phyloP scores from a whole-genome alignment of 2,329 filamentous ascomycete species.

The Elsinoe australis region DNA sequence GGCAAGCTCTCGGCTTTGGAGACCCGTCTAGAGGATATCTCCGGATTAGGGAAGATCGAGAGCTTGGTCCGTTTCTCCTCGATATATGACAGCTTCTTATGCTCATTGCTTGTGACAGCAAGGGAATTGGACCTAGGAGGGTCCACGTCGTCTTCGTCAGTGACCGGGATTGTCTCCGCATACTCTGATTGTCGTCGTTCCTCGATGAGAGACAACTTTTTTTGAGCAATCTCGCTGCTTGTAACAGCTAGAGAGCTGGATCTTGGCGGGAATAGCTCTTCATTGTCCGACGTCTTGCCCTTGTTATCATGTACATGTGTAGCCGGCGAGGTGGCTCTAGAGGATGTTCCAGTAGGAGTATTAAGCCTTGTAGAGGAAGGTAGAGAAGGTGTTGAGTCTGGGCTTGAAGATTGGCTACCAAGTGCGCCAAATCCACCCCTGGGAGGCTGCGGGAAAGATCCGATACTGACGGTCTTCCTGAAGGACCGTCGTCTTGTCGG shows the following conservation, averaged over 20 bases:
- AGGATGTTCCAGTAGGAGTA: slow-evolving; percentile 53
- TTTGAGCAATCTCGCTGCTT: slow-evolving; percentile 23
- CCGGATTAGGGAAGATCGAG: slow-evolving; percentile 1
- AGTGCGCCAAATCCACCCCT: slow-evolving; percentile 40
- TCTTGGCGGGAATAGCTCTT: slow-evolving; percentile 26
- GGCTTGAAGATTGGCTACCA: slow-evolving; percentile 1
- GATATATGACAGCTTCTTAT: slow-evolving; percentile 5
- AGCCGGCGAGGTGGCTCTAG: slow-evolving; percentile 45
- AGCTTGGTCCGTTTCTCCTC: slow-evolving; percentile 8
- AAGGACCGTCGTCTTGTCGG: not conserved
- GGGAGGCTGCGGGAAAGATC: slow-evolving; percentile 85
- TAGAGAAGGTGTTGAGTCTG: slow-evolving; percentile 14
- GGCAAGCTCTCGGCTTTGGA: slow-evolving; percentile 3
- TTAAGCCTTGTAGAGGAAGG: slow-evolving; percentile 27
- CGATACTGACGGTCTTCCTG: slow-evolving; percentile 86
- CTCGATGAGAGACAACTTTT: slow-evolving; percentile 29
- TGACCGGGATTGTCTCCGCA: not conserved
- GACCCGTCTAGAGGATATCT: not conserved
- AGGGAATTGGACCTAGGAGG: slow-evolving; percentile 7
- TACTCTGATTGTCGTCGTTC: slow-evolving; percentile 22
- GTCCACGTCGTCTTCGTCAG: not conserved
- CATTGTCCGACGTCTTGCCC: slow-evolving; percentile 20
- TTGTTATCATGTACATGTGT: slow-evolving; percentile 33
- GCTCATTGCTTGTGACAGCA: slow-evolving; percentile 12
- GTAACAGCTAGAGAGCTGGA: slow-evolving; percentile 11